Conservation (phyloP, 768 basidiomycete genomes). For the Cystobasidium onofrii region DNA sequence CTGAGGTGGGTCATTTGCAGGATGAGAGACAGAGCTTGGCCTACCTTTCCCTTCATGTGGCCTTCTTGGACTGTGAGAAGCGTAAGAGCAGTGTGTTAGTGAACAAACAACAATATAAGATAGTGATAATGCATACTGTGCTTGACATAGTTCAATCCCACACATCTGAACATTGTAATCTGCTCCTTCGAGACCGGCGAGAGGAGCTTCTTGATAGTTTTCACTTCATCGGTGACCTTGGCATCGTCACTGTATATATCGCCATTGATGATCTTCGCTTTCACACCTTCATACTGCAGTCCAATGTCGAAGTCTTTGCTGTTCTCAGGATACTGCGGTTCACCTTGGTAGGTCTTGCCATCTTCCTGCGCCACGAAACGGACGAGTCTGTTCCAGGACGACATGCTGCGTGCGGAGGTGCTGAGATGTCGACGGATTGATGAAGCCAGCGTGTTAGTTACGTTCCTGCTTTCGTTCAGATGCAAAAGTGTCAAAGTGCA, state of each 20-base stretch:
- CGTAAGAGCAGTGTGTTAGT: background rate
- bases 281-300: slow-evolving; percentile 14
- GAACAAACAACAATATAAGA: too few species aligned
- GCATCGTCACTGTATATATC: slow-evolving; percentile 28
- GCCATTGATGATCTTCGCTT: slow-evolving; percentile 10
- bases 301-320: slow-evolving; percentile 22
- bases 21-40: background rate
- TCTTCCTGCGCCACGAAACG: slow-evolving; percentile 29
- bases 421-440: background rate
- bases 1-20: background rate
- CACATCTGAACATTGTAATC: slow-evolving; percentile 22
- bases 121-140: slow-evolving; percentile 25
- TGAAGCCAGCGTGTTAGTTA: background rate
- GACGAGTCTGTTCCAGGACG: slow-evolving; percentile 17
- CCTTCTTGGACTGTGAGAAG: slow-evolving; percentile 18
- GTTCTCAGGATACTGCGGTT: slow-evolving; percentile 20
- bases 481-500: too few species aligned
- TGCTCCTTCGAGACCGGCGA: slow-evolving; percentile 27
- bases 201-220: slow-evolving; percentile 31
- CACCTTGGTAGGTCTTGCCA: slow-evolving; percentile 41
- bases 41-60: slow-evolving; percentile 23
- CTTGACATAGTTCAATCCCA: slow-evolving; percentile 24
- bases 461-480: too few species aligned
- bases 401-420: background rate
- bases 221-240: background rate